Conservation (phyloP, 163 green algal species). For the Botryococcus braunii region DNA sequence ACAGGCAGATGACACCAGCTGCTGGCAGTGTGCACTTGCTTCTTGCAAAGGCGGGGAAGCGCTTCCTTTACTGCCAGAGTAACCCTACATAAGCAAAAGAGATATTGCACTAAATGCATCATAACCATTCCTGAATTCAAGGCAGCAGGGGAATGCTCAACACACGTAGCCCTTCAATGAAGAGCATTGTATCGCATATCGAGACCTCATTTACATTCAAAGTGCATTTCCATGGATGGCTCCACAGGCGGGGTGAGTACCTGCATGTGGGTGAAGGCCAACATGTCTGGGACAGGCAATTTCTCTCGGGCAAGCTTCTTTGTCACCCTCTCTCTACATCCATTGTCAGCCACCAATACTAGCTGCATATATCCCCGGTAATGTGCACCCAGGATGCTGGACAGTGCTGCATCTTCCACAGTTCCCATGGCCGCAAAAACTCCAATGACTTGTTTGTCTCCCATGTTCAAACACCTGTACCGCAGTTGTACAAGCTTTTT, state of each 20-base stretch:
- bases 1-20: constrained; percentile 36
- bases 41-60: too few species aligned
- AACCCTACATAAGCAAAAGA: too few species aligned
- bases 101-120: too few species aligned
- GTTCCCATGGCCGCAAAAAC: constrained; percentile 60
- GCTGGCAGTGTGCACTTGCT: constrained; percentile 20
- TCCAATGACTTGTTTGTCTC: constrained; percentile 47
- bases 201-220: too few species aligned
- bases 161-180: too few species aligned
- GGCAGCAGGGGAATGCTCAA: too few species aligned
- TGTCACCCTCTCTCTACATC: constrained; percentile 29
- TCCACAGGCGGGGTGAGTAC: too few species aligned
- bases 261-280: constrained; percentile 31
- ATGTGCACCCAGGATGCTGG: constrained; percentile 31
- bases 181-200: too few species aligned
- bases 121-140: too few species aligned
- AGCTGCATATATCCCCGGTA: constrained; percentile 38
- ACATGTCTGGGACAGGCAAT: constrained; percentile 5
- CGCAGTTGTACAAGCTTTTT: not conserved
- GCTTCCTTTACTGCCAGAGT: too few species aligned
- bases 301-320: constrained; percentile 11
- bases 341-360: constrained; percentile 39
- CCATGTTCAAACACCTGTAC: constrained; percentile 4
- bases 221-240: too few species aligned
- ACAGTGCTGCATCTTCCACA: constrained; percentile 44